Percentiles rank a stretch among this genome's conserved stretches.
Evolutionary conservation across 352 stramenopile genomes (phyloP).

Genomic region (Globisporangium echinulatum): DNA sequence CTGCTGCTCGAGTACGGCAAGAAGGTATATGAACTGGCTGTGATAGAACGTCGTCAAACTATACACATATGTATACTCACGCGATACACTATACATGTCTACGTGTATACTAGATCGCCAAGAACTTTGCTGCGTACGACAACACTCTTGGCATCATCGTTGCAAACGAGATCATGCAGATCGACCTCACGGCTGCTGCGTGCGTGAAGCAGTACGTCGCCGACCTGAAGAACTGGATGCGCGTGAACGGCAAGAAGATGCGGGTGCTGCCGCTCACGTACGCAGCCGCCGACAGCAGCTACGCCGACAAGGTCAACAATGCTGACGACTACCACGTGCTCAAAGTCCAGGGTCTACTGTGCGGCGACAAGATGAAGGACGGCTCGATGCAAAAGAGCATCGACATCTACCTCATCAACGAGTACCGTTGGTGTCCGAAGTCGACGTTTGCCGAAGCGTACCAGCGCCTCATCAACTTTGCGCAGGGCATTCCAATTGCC

Average conservation of each 20-base stretch:
- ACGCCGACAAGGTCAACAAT: constrained; percentile 37
- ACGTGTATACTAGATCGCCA: constrained; percentile 41
- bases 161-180: constrained; percentile 87
- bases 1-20: constrained; percentile 84
- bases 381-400: constrained; percentile 79
- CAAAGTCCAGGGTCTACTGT: constrained; percentile 81
- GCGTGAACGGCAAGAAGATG: constrained; percentile 76
- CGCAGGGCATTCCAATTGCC: constrained; percentile 73
- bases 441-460: constrained; percentile 69
- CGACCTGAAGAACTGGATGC: constrained; percentile 87
- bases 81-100: no score
- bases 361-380: constrained; percentile 77
- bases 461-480: constrained; percentile 62
- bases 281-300: constrained; percentile 74
- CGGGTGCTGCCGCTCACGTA: constrained; percentile 76
- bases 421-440: constrained; percentile 80
- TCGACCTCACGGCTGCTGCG: constrained; percentile 57
- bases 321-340: constrained; percentile 77
- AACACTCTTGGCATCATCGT: constrained; percentile 81
- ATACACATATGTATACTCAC: not conserved
- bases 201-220: constrained; percentile 83
- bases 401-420: constrained; percentile 87
- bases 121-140: constrained; percentile 86
- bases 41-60: not conserved
- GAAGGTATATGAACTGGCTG: constrained; percentile 21